These are phyloP conservation scores for Kernera saxatilis DNA, from an alignment of 345 rosid genomes.

Conservation along the genomic window DNA sequence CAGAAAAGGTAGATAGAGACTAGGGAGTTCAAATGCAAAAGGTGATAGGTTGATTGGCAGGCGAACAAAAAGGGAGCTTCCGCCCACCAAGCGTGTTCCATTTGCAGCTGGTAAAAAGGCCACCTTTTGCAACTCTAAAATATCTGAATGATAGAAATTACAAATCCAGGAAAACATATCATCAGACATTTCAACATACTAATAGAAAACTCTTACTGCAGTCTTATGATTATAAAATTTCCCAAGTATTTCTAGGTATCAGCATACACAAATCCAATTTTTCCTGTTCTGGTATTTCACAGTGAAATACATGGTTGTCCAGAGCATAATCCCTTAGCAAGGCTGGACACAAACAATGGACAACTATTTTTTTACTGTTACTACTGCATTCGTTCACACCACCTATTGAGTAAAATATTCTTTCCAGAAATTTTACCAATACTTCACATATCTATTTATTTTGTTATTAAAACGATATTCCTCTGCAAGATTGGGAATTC, in stretches of 20 bases:
- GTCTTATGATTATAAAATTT: background rate
- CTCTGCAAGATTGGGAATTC: background rate
- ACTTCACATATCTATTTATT: background rate
- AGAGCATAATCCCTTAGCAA: slow-evolving; percentile 3
- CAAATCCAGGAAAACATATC: background rate
- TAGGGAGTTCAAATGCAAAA: slow-evolving; percentile 87
- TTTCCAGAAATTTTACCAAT: background rate
- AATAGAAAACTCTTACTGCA: background rate
- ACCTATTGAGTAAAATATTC: background rate
- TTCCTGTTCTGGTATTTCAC: background rate
- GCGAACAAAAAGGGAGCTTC: slow-evolving; percentile 69
- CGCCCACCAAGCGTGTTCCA: slow-evolving; percentile 84
- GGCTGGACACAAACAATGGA: background rate
- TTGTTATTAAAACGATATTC: background rate
- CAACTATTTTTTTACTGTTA: background rate
- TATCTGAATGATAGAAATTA: slow-evolving; percentile 43
- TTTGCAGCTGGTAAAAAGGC: slow-evolving; percentile 93
- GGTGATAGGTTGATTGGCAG: slow-evolving; percentile 79
- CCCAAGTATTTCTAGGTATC: background rate
- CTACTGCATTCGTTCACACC: background rate
- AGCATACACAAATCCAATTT: background rate
- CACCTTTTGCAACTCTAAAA: slow-evolving; percentile 55
- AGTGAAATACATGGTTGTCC: background rate
- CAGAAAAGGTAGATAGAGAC: slow-evolving; percentile 66
- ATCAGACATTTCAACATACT: background rate